Evolutionary conservation across 2,329 filamentous ascomycete genomes (phyloP).

Genomic region (Diaporthe eres): DNA sequence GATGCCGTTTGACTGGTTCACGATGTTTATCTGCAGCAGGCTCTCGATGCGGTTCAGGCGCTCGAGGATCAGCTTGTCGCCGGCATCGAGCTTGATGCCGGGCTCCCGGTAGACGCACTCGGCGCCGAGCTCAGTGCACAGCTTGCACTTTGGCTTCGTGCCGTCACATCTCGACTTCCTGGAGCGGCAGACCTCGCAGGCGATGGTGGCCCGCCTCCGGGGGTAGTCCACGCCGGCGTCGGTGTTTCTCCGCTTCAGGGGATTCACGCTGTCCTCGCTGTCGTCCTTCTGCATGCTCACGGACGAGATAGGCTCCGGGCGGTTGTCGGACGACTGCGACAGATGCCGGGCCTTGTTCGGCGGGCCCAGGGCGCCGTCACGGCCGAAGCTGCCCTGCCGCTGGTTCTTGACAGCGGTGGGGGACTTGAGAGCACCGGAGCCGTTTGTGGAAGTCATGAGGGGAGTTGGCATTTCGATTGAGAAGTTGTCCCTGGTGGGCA

Average conservation of each 20-base stretch:
- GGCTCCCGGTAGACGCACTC: conserved; percentile 89
- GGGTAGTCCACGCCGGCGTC: conserved; percentile 75
- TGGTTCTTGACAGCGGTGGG: conserved; percentile 63
- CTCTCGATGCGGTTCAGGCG: conserved; percentile 83
- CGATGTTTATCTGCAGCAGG: conserved; percentile 79
- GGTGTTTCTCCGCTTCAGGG: conserved; percentile 73
- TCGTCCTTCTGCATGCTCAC: conserved; percentile 61
- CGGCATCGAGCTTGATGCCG: conserved; percentile 88
- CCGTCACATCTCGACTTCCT: conserved; percentile 86
- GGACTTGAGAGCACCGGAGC: conserved; percentile 60
- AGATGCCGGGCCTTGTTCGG: conserved; percentile 68
- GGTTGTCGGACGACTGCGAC: conserved; percentile 68
- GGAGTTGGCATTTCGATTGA: conserved; percentile 63
- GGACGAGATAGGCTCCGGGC: conserved; percentile 54
- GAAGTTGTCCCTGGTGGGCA: conserved; percentile 63
- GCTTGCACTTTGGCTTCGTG: conserved; percentile 85
- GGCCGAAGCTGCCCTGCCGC: conserved; percentile 65
- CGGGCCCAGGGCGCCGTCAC: conserved; percentile 67
- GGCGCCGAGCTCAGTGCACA: conserved; percentile 79
- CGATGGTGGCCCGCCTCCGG: conserved; percentile 74
- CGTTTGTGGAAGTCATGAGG: conserved; percentile 56
- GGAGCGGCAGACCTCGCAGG: conserved; percentile 85
- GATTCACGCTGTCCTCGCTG: conserved; percentile 69
- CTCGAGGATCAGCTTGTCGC: conserved; percentile 88
- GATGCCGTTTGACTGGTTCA: conserved; percentile 65